Conservation (phyloP, 148 eudicot genomes). For the Spergularia marina region DNA sequence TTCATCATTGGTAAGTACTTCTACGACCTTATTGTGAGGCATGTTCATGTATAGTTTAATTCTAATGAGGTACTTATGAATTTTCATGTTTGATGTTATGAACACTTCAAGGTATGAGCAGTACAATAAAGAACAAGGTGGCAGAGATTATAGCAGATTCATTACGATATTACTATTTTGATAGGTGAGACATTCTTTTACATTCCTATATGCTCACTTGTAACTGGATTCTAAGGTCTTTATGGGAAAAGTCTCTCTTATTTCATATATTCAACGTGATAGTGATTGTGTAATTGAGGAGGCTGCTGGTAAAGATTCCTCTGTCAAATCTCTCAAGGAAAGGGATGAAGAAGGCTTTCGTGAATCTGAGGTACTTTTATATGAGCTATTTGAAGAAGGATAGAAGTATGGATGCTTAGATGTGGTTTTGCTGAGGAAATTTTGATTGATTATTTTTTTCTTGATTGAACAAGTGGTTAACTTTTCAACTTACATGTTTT, state of each 20-base stretch:
- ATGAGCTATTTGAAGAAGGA: not conserved
- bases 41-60: not conserved
- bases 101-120: constrained; percentile 56
- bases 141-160: constrained; percentile 72
- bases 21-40: constrained; percentile 11
- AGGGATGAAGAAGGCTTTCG: constrained; percentile 66
- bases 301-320: constrained; percentile 62
- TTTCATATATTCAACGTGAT: constrained; percentile 7
- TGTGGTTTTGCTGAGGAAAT: not conserved
- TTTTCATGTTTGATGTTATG: constrained; percentile 14
- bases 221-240: constrained; percentile 8
- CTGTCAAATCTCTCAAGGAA: constrained; percentile 55
- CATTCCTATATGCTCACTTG: not conserved
- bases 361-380: constrained; percentile 66
- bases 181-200: constrained; percentile 50
- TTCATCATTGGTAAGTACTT: constrained; percentile 69
- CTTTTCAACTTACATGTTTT: not conserved
- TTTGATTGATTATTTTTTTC: not conserved
- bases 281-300: constrained; percentile 88
- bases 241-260: constrained; percentile 5
- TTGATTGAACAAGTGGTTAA: not conserved
- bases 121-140: constrained; percentile 48
- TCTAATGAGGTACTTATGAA: not conserved
- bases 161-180: constrained; percentile 75
- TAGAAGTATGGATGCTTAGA: not conserved